Evolutionary conservation across 257 asterid species (phyloP), one percentile per base, ranked within the genome.

Genomic region (Mitragyna speciosa): DNA sequence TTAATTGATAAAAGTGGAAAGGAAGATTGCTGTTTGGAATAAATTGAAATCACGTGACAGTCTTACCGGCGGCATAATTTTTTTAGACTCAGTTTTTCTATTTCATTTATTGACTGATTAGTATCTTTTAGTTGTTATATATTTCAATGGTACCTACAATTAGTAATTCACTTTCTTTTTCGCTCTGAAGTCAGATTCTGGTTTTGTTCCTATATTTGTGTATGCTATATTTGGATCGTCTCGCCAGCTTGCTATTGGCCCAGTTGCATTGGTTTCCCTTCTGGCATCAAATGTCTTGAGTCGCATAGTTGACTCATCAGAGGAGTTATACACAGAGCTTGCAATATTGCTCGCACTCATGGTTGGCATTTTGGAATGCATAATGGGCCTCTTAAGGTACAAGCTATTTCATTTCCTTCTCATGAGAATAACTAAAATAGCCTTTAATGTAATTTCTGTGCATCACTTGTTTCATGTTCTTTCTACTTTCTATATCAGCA

Each of bases 181-280:
- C 78, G 61, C 28, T 64, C 69, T 81, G 79, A 72, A 77, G 78
- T 64, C 93, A 96, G 99, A 96, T 85, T 91, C 99, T 77, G 99
- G 99, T 82, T 96, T 96, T 79, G 91, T 96, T 83, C 99, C 99
- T 75, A 89, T 96, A 87, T 96, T 96, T 83, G 89, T 92, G 76
- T 96, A 96, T 79, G 91, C 97, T 78, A 77, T 96, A 86, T 94
- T 96, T 74, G 99, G 99, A 64, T 96, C 99, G 51, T 96, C 99
- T 77, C 97, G 99, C 75, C 99, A 96, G 92, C 97, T 96, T 83
- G 99, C 99, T 33, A 96, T 96, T 48, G 99, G 99, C 67, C 99
- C 99, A 14, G 99, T 96, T 78, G 99, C 99, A 72, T 82, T 96
- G 89, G 93, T 97, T 12, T 96, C 99, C 76, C 96, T 96, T 84